Evolutionary conservation across 495 filamentous ascomycete species (phyloP).

Genomic region (Schizothecium vesticola): DNA sequence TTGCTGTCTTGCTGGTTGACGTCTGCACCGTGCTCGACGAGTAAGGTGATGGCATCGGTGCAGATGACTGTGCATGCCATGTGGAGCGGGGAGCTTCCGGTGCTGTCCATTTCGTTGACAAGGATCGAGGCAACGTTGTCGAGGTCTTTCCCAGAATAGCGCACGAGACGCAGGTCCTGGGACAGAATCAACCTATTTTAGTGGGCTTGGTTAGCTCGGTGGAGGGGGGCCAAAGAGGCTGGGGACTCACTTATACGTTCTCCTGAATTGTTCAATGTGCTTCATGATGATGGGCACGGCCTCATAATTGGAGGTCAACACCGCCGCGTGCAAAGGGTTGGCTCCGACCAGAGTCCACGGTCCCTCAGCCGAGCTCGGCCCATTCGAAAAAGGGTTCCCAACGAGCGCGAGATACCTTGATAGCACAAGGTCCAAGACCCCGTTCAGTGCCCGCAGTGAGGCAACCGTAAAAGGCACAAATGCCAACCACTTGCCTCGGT

Average conservation of each 20-base stretch:
- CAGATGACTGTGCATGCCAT: not conserved
- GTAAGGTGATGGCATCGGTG: not conserved
- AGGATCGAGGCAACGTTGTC: not conserved
- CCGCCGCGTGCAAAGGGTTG: not conserved
- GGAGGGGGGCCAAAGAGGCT: not conserved
- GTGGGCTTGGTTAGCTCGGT: not conserved
- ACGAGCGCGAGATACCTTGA: not conserved
- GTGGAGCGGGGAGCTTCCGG: not conserved
- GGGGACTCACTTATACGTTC: not conserved
- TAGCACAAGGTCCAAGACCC: not conserved
- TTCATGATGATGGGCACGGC: not conserved
- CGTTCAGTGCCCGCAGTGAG: not conserved
- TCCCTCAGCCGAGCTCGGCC: not conserved
- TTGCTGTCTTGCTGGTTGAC: not conserved
- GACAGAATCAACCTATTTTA: not conserved
- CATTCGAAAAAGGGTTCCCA: not conserved
- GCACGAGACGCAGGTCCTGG: not conserved
- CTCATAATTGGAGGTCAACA: not conserved
- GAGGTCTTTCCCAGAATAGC: not conserved
- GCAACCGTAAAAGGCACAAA: not conserved
- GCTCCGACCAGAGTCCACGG: not conserved
- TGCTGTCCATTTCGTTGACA: not conserved
- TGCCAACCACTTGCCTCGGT: not conserved
- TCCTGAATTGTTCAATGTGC: not conserved
- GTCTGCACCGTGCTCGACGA: not conserved